Evolutionary conservation across 805 yeast species (phyloP).

Genomic region (Schwanniomyces occidentalis): DNA sequence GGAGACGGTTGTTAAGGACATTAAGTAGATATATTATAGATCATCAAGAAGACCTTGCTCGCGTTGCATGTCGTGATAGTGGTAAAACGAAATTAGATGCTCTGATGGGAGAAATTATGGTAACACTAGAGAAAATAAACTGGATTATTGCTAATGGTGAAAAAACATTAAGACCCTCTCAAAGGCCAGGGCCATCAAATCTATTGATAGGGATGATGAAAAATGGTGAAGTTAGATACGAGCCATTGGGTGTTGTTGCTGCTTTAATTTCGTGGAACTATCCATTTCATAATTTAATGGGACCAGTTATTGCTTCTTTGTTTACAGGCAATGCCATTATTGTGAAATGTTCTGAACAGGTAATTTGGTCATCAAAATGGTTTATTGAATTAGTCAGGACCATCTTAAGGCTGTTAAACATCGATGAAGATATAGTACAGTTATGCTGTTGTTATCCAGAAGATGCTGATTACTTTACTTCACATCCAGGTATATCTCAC

Average conservation of each 20-base stretch:
- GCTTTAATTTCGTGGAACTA: constrained; percentile 97
- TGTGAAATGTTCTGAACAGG: constrained; percentile 94
- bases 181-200: constrained; percentile 85
- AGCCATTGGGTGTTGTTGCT: constrained; percentile 85
- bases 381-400: constrained; percentile 70
- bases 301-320: constrained; percentile 86
- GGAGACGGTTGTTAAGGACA: constrained; percentile 71
- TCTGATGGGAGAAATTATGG: constrained; percentile 93
- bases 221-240: constrained; percentile 90
- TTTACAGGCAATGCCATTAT: constrained; percentile 92
- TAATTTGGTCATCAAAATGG: constrained; percentile 88
- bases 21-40: constrained; percentile 69
- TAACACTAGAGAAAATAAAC: constrained; percentile 85
- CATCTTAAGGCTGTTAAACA: constrained; percentile 71
- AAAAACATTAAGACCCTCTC: constrained; percentile 62
- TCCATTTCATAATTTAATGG: constrained; percentile 92
- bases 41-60: constrained; percentile 83
- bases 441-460: constrained; percentile 86
- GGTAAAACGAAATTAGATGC: constrained; percentile 97
- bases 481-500: constrained; percentile 81
- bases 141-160: constrained; percentile 91
- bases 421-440: constrained; percentile 82
- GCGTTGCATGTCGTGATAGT: constrained; percentile 93
- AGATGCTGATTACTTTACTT: constrained; percentile 81
- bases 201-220: constrained; percentile 79